phyloP scores from a whole-genome alignment of 2,329 filamentous ascomycete genomes.

The Trichoderma koningiopsis region DNA sequence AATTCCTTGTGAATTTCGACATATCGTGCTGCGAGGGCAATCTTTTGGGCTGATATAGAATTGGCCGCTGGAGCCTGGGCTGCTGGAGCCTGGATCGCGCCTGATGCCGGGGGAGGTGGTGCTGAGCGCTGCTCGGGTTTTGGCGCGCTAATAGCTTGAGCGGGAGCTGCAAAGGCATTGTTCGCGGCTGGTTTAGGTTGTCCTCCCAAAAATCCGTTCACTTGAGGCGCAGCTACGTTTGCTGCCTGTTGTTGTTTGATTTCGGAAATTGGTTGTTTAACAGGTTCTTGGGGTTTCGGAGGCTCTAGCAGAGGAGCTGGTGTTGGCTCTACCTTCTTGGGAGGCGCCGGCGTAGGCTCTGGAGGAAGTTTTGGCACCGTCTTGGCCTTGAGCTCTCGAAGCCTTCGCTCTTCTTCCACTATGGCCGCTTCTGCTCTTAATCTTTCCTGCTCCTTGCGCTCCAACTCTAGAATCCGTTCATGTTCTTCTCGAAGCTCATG shows the following conservation, averaged over 20 bases:
- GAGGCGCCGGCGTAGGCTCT: slow-evolving; percentile 38
- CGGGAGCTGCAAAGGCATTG: slow-evolving; percentile 30
- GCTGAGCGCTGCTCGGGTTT: slow-evolving; percentile 5
- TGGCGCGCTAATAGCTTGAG: slow-evolving; percentile 16
- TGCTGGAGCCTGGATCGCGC: slow-evolving; percentile 8
- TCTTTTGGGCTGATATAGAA: slow-evolving; percentile 7
- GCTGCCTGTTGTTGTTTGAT: slow-evolving; percentile 17
- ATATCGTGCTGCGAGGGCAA: slow-evolving; percentile 46
- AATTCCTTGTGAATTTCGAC: slow-evolving; percentile 66
- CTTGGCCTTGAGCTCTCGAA: slow-evolving; percentile 51
- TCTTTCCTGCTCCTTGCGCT: slow-evolving; percentile 51
- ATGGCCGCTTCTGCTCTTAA: slow-evolving; percentile 48
- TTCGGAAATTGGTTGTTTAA: slow-evolving; percentile 27
- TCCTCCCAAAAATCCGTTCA: slow-evolving; percentile 30
- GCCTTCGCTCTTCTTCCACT: slow-evolving; percentile 50
- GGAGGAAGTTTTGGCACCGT: slow-evolving; percentile 49
- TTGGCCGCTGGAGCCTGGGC: slow-evolving; percentile 6
- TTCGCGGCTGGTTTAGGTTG: slow-evolving; percentile 31
- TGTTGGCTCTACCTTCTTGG: slow-evolving; percentile 29
- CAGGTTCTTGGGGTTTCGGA: slow-evolving; percentile 24
- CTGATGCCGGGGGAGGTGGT: slow-evolving; percentile 26
- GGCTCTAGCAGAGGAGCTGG: slow-evolving; percentile 21
- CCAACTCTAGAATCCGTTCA: slow-evolving; percentile 46
- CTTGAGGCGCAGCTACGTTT: slow-evolving; percentile 24
- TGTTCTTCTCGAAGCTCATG: slow-evolving; percentile 51